A percentile compares a stretch with the other conserved stretches of the same genome.
phyloP scores from a whole-genome alignment of 1,284 basidiomycete genomes.

The Xerocomus minutiporus region DNA sequence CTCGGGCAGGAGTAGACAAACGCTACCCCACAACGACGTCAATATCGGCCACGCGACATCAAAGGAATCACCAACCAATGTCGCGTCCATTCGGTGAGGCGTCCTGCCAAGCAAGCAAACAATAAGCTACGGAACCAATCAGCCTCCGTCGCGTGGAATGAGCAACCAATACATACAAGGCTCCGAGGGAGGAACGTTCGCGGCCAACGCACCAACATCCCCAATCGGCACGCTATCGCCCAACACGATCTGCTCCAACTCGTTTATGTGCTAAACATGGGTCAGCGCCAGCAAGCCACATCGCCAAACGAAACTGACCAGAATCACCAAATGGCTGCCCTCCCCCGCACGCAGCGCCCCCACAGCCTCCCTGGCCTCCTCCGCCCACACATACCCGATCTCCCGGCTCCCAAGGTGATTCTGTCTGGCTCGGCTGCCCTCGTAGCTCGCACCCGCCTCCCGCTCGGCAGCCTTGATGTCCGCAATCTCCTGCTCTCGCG shows the following conservation, averaged over 20 bases:
- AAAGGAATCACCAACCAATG: conserved; percentile 42
- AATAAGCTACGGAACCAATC: conserved; percentile 45
- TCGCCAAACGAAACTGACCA: conserved; percentile 43
- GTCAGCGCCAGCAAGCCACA: not conserved
- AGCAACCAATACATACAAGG: conserved; percentile 38
- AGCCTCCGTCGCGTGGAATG: conserved; percentile 4
- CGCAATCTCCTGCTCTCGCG: conserved; percentile 75
- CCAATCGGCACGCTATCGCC: conserved; percentile 36
- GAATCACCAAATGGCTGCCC: conserved; percentile 52
- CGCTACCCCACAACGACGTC: conserved; percentile 39
- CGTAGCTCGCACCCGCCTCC: conserved; percentile 46
- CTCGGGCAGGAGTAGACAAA: conserved; percentile 89
- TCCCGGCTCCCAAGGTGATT: conserved; percentile 53
- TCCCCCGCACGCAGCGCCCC: conserved; percentile 48
- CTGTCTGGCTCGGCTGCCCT: conserved; percentile 51
- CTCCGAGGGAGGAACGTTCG: conserved; percentile 50
- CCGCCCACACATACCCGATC: conserved; percentile 59
- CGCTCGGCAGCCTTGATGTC: conserved; percentile 72
- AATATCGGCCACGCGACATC: conserved; percentile 1
- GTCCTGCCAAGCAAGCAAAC: conserved; percentile 72
- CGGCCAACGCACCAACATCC: conserved; percentile 42
- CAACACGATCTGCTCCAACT: conserved; percentile 51
- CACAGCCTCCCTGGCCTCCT: conserved; percentile 62
- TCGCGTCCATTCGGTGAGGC: conserved; percentile 44
- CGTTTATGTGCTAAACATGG: conserved; percentile 53